Base-by-base conservation (phyloP, 331 rosid genomes). In the Telfairia occidentalis region DNA sequence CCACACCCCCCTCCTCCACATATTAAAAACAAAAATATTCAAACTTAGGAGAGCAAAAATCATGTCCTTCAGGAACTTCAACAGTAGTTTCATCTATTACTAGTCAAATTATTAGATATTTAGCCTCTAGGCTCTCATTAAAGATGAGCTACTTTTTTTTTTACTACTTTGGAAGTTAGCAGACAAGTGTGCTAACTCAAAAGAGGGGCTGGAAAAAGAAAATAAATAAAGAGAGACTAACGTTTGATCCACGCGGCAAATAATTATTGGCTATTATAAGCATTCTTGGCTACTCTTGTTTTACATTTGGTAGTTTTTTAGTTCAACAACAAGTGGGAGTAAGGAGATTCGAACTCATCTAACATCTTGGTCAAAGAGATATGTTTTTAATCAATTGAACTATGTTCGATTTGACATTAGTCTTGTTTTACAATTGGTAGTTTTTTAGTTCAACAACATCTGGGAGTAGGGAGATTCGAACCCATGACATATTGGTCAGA, bases 1-100 rank as follows among this genome's bases (percentile, higher is more conserved):
- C 81, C 73, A 35, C 21, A 8, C 74, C 70, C 42, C 52, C 19
- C 79, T 76, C 66, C 81, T 49, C 80, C 9, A 70, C 74, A 26
- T 67, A 42, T 67, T 40, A 1, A 42, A 13, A 67, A 45, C 19
- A 15, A 70, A 43, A 7, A 2, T 5, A 21, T n/a, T 70, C 57
- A 70, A 66, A 66, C 52, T 66, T 26, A 45, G 23, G 57, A 70
- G 7, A 15, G 26, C 5, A 15, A 70, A 70, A 70, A 70, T 45
- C 3, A 70, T 70, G 57, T 70, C 73, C 16, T 24, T 43, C 0
- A 70, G 24, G 74, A 69, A 43, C 21, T 69, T 43, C 37, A 40
- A 69, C 72, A 21, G 50, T 69, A 15, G 21, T 43, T 70, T 70
- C 54, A 69, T 43, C 54, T 43, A 42, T 69, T 35, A 48, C 46